These are phyloP conservation scores for Cryphonectria nitschkei DNA, from an alignment of 2,329 filamentous ascomycete genomes.

Conservation along the genomic window DNA sequence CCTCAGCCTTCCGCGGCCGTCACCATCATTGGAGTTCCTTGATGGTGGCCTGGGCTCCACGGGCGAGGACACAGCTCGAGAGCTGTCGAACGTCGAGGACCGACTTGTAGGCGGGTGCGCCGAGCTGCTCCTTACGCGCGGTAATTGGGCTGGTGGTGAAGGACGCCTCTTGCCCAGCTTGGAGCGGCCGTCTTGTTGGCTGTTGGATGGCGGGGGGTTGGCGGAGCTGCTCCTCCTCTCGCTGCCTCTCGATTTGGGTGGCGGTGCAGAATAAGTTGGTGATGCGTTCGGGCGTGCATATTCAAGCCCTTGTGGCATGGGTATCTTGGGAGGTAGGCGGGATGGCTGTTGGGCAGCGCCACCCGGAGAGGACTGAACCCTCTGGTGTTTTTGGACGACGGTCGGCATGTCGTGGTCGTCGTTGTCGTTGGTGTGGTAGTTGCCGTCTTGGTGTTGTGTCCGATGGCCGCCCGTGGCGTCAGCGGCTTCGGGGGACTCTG, in stretches of 20 bases:
- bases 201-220: conserved; percentile 24
- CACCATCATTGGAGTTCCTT: conserved; percentile 40
- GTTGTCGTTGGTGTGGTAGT: too few species aligned
- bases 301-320: conserved; percentile 15
- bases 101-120: conserved; percentile 47
- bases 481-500: conserved; percentile 25
- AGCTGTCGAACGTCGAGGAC: conserved; percentile 34
- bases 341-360: conserved; percentile 8
- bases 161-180: conserved; percentile 30
- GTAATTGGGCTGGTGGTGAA: conserved; percentile 39
- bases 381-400: conserved; percentile 26
- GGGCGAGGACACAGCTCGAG: conserved; percentile 38
- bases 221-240: conserved; percentile 15
- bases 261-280: conserved; percentile 17
- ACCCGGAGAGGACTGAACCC: conserved; percentile 6
- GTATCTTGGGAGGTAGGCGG: conserved; percentile 4
- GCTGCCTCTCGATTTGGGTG: conserved; percentile 11
- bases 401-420: conserved; percentile 19
- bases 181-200: conserved; percentile 31
- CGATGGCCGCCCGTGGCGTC: conserved; percentile 10
- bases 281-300: neutral
- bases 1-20: conserved; percentile 49
- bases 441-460: neutral
- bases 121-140: conserved; percentile 52
- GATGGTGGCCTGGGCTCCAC: conserved; percentile 38